Conservation (phyloP, 2,329 filamentous ascomycete species). For the Diaporthe longicolla region DNA sequence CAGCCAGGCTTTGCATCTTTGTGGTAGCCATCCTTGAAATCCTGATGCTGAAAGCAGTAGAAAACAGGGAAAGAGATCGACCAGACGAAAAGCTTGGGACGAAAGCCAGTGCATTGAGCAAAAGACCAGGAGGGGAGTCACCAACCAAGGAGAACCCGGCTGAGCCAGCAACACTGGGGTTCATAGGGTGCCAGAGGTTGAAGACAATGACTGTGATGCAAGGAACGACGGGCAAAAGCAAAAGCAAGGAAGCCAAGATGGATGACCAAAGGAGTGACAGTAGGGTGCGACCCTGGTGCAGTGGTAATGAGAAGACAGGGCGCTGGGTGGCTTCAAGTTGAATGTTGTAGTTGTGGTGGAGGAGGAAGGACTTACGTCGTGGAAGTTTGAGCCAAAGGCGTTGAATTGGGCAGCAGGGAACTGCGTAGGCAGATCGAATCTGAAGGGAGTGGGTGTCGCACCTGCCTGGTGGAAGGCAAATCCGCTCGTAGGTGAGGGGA, state of each 20-base stretch:
- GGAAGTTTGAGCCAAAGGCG: not conserved
- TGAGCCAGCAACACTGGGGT: not conserved
- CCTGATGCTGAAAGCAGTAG: not conserved
- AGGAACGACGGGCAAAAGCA: constrained; percentile 8
- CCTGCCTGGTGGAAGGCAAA: constrained; percentile 18
- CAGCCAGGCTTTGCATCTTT: constrained; percentile 11
- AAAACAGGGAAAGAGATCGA: not conserved
- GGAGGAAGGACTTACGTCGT: constrained; percentile 19
- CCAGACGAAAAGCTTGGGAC: not conserved
- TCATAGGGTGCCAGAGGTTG: not conserved
- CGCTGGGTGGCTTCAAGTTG: not conserved
- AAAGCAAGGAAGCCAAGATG: constrained; percentile 43
- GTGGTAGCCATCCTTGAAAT: not conserved
- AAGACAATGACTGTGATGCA: not conserved
- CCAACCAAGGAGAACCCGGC: constrained; percentile 13
- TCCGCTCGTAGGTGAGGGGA: not conserved
- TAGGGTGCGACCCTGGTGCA: constrained; percentile 47
- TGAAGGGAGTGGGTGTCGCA: not conserved
- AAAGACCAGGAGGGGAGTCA: not conserved
- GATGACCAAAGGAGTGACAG: constrained; percentile 48
- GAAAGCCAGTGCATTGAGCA: not conserved
- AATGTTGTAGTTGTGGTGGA: not conserved
- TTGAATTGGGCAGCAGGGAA: not conserved
- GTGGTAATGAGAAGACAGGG: constrained; percentile 19
- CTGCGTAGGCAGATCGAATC: not conserved